Conservation (phyloP, 1,139 yeast species). For the Yamadazyma trypodendri region DNA sequence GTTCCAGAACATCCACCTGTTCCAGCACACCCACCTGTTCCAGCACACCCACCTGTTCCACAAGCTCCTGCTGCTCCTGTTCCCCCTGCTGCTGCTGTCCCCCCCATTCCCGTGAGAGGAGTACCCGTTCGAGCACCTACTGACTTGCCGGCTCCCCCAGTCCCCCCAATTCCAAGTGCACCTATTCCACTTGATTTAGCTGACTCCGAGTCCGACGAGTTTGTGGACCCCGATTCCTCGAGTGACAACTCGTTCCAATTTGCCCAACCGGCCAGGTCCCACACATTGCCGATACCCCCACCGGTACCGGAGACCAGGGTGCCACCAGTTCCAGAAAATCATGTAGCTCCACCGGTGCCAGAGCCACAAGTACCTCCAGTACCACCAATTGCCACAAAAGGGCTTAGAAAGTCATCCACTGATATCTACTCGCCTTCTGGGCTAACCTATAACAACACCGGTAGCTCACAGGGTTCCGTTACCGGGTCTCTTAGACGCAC, state of each 20-base stretch:
- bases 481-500: constrained; percentile 19
- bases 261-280: constrained; percentile 11
- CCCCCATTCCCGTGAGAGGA: neutral
- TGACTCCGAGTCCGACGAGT: constrained; percentile 5
- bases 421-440: constrained; percentile 18
- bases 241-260: constrained; percentile 16
- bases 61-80: neutral
- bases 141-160: constrained; percentile 9
- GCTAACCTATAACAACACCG: constrained; percentile 22
- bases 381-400: constrained; percentile 8
- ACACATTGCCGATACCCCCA: constrained; percentile 11
- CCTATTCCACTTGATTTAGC: neutral
- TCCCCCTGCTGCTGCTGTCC: constrained; percentile 1
- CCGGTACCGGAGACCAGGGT: constrained; percentile 17
- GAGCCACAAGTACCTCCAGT: constrained; percentile 10
- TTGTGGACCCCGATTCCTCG: constrained; percentile 2
- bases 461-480: constrained; percentile 17
- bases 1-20: neutral
- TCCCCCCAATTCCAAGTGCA: constrained; percentile 7
- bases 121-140: too few species aligned
- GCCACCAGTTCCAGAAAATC: constrained; percentile 7
- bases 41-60: constrained; percentile 4
- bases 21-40: constrained; percentile 4
- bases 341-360: constrained; percentile 18
- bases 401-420: constrained; percentile 21